These are phyloP conservation scores for Spirogloea muscicola DNA, from an alignment of 139 green algal species.

Conservation along the genomic window DNA sequence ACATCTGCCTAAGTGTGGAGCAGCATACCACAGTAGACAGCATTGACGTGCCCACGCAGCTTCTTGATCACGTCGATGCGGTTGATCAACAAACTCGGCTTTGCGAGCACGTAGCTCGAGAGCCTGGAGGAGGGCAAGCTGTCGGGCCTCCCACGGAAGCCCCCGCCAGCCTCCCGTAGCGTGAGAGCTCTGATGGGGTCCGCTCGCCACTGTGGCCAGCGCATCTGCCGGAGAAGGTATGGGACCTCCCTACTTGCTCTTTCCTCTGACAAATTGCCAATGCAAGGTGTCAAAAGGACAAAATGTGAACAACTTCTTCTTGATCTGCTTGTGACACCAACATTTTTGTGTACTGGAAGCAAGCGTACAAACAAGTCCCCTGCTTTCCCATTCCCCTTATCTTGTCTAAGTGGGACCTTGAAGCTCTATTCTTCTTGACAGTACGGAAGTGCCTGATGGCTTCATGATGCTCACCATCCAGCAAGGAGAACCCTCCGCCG, in stretches of 20 bases:
- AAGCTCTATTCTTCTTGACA: too few species aligned
- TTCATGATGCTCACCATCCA: not conserved
- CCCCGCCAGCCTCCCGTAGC: slow-evolving; percentile 20
- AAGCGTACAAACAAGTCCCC: too few species aligned
- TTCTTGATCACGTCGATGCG: slow-evolving; percentile 28
- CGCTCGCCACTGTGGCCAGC: not conserved
- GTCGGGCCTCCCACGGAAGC: not conserved
- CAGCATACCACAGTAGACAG: slow-evolving; percentile 46
- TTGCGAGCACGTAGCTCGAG: not conserved
- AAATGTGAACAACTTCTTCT: too few species aligned
- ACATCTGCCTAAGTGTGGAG: too few species aligned
- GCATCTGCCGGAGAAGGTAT: not conserved
- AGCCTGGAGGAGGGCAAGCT: not conserved
- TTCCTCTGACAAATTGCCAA: too few species aligned
- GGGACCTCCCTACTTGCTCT: too few species aligned
- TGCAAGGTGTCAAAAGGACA: too few species aligned
- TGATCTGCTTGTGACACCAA: too few species aligned
- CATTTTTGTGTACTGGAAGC: too few species aligned
- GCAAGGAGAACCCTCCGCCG: not conserved
- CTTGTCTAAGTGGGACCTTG: too few species aligned
- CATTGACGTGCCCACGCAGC: slow-evolving; percentile 43
- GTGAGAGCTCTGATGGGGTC: not conserved
- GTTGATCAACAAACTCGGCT: slow-evolving; percentile 13
- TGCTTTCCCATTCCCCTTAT: too few species aligned
- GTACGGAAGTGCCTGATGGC: too few species aligned